These are phyloP conservation scores for Pyrenula massariospora DNA, from an alignment of 495 filamentous ascomycete species.

Conservation along the genomic window DNA sequence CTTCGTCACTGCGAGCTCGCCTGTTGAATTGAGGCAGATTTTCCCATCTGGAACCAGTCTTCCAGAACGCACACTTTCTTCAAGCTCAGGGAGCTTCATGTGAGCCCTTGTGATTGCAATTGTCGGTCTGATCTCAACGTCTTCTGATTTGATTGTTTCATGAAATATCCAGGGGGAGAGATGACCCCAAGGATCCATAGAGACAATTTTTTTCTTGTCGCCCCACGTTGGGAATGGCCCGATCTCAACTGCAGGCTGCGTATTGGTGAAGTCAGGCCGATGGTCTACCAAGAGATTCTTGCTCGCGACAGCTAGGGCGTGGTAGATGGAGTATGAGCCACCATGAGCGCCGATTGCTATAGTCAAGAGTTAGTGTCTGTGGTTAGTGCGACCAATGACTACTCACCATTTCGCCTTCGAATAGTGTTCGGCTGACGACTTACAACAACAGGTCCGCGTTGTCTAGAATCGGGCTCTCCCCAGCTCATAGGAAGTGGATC, in stretches of 20 bases:
- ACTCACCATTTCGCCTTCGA: constrained; percentile 72
- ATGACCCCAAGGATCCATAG: constrained; percentile 94
- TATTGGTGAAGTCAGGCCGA: constrained; percentile 89
- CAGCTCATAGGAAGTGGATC: constrained; percentile 81
- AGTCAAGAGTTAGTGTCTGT: constrained; percentile 8
- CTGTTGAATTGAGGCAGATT: constrained; percentile 70
- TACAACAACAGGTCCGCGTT: constrained; percentile 84
- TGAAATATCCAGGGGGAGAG: constrained; percentile 72
- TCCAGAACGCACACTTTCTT: constrained; percentile 70
- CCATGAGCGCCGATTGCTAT: constrained; percentile 70
- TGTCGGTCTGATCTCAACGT: constrained; percentile 81
- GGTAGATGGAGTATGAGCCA: constrained; percentile 95
- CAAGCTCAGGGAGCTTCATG: constrained; percentile 92
- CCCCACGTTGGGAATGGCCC: constrained; percentile 83
- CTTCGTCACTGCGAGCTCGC: constrained; percentile 91
- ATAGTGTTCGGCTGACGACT: constrained; percentile 65
- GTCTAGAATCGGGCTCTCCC: constrained; percentile 63
- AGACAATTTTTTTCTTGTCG: constrained; percentile 89
- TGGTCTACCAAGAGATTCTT: constrained; percentile 78
- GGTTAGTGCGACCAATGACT: constrained; percentile 3
- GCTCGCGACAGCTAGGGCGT: constrained; percentile 84
- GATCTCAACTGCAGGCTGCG: constrained; percentile 77
- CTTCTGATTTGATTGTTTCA: constrained; percentile 53
- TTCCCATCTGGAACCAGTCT: constrained; percentile 78
- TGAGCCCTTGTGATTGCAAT: constrained; percentile 93